Evolutionary conservation across 345 rosid species (phyloP).

Genomic region (Mangifera indica): DNA sequence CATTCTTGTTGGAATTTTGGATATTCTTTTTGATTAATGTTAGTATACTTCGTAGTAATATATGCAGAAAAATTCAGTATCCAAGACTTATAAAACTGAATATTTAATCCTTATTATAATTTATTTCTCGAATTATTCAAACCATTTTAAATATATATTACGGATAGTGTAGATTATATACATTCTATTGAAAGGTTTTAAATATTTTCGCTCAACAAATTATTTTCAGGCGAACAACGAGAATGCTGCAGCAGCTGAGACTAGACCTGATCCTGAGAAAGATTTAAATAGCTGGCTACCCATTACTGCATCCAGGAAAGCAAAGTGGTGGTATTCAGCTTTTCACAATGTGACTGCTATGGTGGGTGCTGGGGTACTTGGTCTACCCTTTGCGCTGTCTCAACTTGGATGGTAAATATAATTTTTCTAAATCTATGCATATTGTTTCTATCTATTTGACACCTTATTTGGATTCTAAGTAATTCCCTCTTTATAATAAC

Average conservation of each 20-base stretch:
- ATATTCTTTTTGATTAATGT: too few species aligned
- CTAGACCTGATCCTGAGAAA: neutral
- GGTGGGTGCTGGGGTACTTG: conserved; percentile 40
- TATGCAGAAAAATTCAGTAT: too few species aligned
- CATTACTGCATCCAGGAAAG: conserved; percentile 36
- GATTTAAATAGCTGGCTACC: conserved; percentile 34
- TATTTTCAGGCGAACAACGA: neutral
- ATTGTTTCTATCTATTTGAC: neutral
- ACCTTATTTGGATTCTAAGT: neutral
- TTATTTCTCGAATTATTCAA: too few species aligned
- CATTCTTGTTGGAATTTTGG: too few species aligned
- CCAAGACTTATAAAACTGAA: too few species aligned
- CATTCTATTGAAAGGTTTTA: neutral
- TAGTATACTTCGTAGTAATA: too few species aligned
- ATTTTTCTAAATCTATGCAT: neutral
- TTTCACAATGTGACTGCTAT: conserved; percentile 43
- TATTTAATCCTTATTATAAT: too few species aligned
- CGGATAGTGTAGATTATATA: neutral
- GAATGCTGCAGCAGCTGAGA: neutral
- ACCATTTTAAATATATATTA: too few species aligned
- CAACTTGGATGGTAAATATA: conserved; percentile 45
- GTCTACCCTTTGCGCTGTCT: conserved; percentile 38
- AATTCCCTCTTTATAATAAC: neutral
- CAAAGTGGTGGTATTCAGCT: conserved; percentile 39
- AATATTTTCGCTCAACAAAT: neutral